phyloP scores from a whole-genome alignment of 2,329 filamentous ascomycete species.

The Fusarium metavorans region DNA sequence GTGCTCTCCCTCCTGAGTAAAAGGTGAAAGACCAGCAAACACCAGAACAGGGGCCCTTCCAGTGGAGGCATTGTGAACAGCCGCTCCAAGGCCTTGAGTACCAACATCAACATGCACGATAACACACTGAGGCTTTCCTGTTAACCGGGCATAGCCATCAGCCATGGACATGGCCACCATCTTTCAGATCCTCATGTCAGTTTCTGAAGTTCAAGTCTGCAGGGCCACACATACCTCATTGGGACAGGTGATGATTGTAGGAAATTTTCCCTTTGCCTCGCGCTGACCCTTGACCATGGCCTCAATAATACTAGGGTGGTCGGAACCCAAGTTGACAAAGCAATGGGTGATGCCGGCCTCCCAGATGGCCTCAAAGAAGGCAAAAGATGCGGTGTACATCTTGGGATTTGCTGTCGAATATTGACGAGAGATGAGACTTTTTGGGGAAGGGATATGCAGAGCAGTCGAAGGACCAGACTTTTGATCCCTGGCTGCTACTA shows the following conservation, averaged over 20 bases:
- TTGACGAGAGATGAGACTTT: slow-evolving; percentile 27
- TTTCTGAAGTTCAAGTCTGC: not conserved
- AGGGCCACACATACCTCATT: slow-evolving; percentile 70
- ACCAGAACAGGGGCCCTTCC: slow-evolving; percentile 81
- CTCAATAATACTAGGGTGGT: slow-evolving; percentile 83
- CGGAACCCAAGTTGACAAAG: slow-evolving; percentile 76
- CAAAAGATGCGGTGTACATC: slow-evolving; percentile 81
- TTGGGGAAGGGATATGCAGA: slow-evolving; percentile 17
- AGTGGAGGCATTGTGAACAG: slow-evolving; percentile 82
- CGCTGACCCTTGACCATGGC: slow-evolving; percentile 82
- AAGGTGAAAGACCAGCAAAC: slow-evolving; percentile 82
- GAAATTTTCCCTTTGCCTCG: slow-evolving; percentile 73
- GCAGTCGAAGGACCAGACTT: slow-evolving; percentile 13
- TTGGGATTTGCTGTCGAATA: slow-evolving; percentile 46
- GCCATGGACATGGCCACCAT: slow-evolving; percentile 90
- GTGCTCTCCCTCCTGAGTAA: slow-evolving; percentile 82
- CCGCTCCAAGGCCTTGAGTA: slow-evolving; percentile 81
- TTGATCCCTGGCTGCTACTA: slow-evolving; percentile 12
- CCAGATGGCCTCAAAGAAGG: slow-evolving; percentile 86
- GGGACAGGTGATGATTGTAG: slow-evolving; percentile 81
- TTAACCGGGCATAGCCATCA: slow-evolving; percentile 81
- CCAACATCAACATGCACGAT: slow-evolving; percentile 87
- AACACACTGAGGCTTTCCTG: slow-evolving; percentile 79
- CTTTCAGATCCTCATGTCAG: slow-evolving; percentile 52
- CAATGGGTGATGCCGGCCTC: slow-evolving; percentile 72